Evolutionary conservation across 2,329 filamentous ascomycete genomes (phyloP).

Genomic region (Parasarocladium wereldwijsianum): DNA sequence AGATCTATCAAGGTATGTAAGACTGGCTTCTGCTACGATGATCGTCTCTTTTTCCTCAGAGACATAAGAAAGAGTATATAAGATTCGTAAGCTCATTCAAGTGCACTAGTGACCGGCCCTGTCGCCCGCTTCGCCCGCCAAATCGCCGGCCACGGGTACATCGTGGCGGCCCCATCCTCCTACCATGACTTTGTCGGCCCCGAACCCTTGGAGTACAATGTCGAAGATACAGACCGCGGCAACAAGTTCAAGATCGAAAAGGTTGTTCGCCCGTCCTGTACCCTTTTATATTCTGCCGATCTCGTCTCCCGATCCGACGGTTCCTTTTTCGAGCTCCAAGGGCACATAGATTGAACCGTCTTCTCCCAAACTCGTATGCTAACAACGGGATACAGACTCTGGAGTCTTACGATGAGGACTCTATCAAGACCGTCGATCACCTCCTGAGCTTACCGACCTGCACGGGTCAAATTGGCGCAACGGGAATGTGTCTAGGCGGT

Average conservation of each 20-base stretch:
- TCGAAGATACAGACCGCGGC: constrained; percentile 71
- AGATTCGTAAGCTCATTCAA: too few species aligned
- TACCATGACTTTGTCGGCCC: constrained; percentile 90
- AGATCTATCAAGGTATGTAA: constrained; percentile 78
- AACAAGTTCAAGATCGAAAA: constrained; percentile 79
- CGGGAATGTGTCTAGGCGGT: constrained; percentile 87
- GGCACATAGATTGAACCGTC: too few species aligned
- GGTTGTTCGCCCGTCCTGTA: constrained; percentile 20
- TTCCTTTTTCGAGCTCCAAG: too few species aligned
- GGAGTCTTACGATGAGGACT: constrained; percentile 73
- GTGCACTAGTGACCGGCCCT: constrained; percentile 88
- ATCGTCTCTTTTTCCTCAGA: too few species aligned
- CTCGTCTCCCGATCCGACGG: neutral
- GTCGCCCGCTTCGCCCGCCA: constrained; percentile 81
- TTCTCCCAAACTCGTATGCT: constrained; percentile 4
- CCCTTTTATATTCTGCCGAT: neutral
- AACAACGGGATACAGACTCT: constrained; percentile 41
- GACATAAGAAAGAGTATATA: constrained; percentile 1
- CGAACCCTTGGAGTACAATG: constrained; percentile 73
- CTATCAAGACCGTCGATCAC: constrained; percentile 50
- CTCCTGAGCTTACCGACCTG: constrained; percentile 62
- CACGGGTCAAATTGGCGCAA: constrained; percentile 64
- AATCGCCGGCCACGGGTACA: constrained; percentile 85
- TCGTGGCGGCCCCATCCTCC: constrained; percentile 76
- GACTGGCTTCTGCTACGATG: too few species aligned